phyloP scores from a whole-genome alignment of 257 asterid genomes.

The Phtheirospermum japonicum region DNA sequence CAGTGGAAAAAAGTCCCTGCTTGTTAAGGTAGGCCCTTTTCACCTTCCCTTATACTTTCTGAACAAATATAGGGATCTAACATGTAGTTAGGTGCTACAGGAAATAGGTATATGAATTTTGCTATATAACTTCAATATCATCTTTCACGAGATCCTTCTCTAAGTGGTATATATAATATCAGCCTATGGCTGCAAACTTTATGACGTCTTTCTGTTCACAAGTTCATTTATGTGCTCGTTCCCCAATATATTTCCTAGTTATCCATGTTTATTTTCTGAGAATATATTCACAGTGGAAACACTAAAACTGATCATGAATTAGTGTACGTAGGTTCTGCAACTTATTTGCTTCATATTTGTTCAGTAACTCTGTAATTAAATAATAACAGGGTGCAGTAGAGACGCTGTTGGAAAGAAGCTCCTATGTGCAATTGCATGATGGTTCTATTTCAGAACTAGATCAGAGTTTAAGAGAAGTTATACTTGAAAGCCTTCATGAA shows the following conservation, averaged over 20 bases:
- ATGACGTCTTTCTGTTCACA: slow-evolving; percentile 5
- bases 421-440: slow-evolving; percentile 70
- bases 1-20: slow-evolving; percentile 58
- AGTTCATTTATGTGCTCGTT: slow-evolving; percentile 3
- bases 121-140: slow-evolving; percentile 11
- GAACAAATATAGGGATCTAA: slow-evolving; percentile 12
- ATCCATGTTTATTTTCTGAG: slow-evolving; percentile 15
- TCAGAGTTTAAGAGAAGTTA: slow-evolving; percentile 41
- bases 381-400: slow-evolving; percentile 91
- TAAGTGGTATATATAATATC: not conserved
- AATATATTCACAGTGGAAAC: not conserved
- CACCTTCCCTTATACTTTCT: slow-evolving; percentile 5
- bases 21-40: slow-evolving; percentile 70
- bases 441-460: slow-evolving; percentile 74
- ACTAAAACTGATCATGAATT: not conserved
- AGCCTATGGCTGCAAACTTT: not conserved
- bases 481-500: slow-evolving; percentile 66
- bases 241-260: not conserved
- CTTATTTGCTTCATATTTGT: slow-evolving; percentile 15
- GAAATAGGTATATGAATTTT: not conserved
- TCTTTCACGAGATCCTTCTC: not conserved
- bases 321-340: not conserved
- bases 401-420: slow-evolving; percentile 86
- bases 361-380: slow-evolving; percentile 10
- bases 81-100: not conserved